Evolutionary conservation across 805 yeast genomes (phyloP).

Genomic region (Metschnikowia borealis): DNA sequence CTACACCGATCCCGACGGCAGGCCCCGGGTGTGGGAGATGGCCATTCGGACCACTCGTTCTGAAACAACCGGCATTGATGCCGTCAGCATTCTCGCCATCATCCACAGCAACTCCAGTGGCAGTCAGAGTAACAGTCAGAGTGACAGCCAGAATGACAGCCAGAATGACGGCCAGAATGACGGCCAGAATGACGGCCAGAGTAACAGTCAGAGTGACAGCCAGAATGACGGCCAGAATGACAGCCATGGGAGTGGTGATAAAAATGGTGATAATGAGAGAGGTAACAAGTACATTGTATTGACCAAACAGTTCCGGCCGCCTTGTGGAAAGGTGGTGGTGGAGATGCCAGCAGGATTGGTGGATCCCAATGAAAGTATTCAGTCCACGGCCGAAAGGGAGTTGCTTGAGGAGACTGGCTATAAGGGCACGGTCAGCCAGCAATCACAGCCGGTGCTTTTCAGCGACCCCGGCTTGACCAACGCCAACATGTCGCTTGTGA

Average conservation of each 20-base stretch:
- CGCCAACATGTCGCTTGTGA: slow-evolving; percentile 78
- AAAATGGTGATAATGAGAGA: slow-evolving; percentile 21
- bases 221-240: too few relatives aligned
- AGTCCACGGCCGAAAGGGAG: slow-evolving; percentile 81
- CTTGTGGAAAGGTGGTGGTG: slow-evolving; percentile 80
- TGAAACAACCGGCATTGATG: slow-evolving; percentile 61
- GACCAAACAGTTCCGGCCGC: slow-evolving; percentile 92
- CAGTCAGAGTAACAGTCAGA: too few relatives aligned
- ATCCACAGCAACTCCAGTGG: slow-evolving; percentile 30
- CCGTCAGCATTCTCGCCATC: slow-evolving; percentile 84
- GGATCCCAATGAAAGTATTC: slow-evolving; percentile 77
- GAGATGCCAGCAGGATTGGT: slow-evolving; percentile 95
- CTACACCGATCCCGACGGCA: slow-evolving; percentile 70
- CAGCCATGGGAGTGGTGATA: too few relatives aligned
- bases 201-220: too few relatives aligned
- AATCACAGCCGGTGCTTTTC: slow-evolving; percentile 39
- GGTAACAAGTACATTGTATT: slow-evolving; percentile 46
- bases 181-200: too few relatives aligned
- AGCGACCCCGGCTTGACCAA: slow-evolving; percentile 87
- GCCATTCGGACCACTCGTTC: slow-evolving; percentile 77
- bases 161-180: too few relatives aligned
- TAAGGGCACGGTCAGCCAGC: slow-evolving; percentile 52
- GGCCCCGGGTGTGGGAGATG: slow-evolving; percentile 80
- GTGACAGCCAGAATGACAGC: too few relatives aligned
- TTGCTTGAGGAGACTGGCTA: slow-evolving; percentile 91